Percentiles rank a stretch among this genome's conserved stretches.
Conservation (phyloP, 139 green algal genomes). For the Volvox africanus region DNA sequence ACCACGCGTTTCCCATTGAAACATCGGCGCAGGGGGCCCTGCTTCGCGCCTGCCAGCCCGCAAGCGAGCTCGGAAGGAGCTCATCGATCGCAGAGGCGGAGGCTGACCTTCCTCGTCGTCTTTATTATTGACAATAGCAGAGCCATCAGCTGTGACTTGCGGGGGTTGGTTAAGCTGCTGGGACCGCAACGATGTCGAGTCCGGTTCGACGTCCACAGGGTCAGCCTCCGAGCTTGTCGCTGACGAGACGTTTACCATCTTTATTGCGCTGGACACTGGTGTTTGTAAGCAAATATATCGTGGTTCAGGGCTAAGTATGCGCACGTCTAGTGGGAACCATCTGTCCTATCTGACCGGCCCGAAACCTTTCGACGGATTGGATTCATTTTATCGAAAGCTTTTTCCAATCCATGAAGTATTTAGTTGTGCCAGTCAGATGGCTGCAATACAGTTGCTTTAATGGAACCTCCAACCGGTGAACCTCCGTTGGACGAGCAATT, state of each 20-base stretch:
- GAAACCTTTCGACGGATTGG: too few relatives aligned
- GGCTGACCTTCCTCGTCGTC: not conserved
- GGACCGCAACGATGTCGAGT: not conserved
- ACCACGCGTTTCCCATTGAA: slow-evolving; percentile 23
- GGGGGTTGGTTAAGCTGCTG: not conserved
- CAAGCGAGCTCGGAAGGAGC: not conserved
- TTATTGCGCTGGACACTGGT: not conserved
- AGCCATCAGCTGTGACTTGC: not conserved
- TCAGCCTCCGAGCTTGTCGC: not conserved
- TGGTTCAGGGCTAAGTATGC: not conserved
- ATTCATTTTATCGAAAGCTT: too few relatives aligned
- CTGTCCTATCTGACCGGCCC: not conserved
- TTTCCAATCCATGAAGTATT: too few relatives aligned
- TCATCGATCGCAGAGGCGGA: not conserved
- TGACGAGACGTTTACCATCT: not conserved
- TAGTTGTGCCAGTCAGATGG: too few relatives aligned
- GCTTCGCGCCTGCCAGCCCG: not conserved
- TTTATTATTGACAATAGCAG: not conserved
- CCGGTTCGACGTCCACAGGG: not conserved
- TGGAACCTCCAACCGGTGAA: too few relatives aligned
- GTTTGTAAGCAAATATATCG: not conserved
- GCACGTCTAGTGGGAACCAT: not conserved
- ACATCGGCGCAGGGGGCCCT: not conserved
- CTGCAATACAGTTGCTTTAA: too few relatives aligned
- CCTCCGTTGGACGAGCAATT: too few relatives aligned